Percentiles rank a stretch among this genome's conserved stretches.
Evolutionary conservation across 2,329 filamentous ascomycete genomes (phyloP).

Genomic region (Sclerotinia trifoliorum): DNA sequence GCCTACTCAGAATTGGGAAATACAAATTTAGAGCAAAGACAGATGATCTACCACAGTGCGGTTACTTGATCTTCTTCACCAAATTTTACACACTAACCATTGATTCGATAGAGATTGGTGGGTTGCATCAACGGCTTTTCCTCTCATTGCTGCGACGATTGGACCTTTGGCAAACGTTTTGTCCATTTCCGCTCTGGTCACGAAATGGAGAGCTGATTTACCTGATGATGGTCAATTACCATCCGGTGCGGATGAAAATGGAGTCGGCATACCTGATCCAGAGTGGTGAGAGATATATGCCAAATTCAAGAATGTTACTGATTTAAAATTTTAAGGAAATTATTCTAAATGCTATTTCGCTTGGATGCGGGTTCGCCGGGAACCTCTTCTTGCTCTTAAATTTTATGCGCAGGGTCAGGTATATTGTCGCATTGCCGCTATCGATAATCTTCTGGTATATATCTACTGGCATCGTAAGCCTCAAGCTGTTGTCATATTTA

Average conservation of each 20-base stretch:
- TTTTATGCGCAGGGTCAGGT: conserved; percentile 64
- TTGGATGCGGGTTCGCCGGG: conserved; percentile 63
- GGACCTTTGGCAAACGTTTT: conserved; percentile 69
- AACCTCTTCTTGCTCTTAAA: conserved; percentile 69
- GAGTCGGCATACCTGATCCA: conserved; percentile 57
- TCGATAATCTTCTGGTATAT: conserved; percentile 67
- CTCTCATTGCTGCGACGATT: conserved; percentile 65
- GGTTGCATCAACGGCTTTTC: conserved; percentile 47
- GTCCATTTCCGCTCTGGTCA: conserved; percentile 65
- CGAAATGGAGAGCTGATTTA: conserved; percentile 56
- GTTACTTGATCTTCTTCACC: conserved; percentile 1
- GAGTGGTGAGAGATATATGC: conserved; percentile 49
- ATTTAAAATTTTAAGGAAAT: conserved; percentile 46
- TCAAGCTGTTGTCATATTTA: conserved; percentile 39
- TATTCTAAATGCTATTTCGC: conserved; percentile 61
- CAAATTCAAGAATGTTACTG: not conserved
- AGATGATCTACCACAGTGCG: conserved; percentile 41
- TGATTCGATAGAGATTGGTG: conserved; percentile 41
- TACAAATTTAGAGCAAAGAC: conserved; percentile 39
- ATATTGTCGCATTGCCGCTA: conserved; percentile 64
- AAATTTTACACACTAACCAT: conserved; percentile 1
- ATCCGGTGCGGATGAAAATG: conserved; percentile 49
- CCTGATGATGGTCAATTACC: conserved; percentile 47
- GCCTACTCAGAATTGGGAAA: conserved; percentile 35
- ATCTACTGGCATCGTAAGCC: conserved; percentile 57